phyloP scores from a whole-genome alignment of 2,329 filamentous ascomycete species.

The Colletotrichum musae region DNA sequence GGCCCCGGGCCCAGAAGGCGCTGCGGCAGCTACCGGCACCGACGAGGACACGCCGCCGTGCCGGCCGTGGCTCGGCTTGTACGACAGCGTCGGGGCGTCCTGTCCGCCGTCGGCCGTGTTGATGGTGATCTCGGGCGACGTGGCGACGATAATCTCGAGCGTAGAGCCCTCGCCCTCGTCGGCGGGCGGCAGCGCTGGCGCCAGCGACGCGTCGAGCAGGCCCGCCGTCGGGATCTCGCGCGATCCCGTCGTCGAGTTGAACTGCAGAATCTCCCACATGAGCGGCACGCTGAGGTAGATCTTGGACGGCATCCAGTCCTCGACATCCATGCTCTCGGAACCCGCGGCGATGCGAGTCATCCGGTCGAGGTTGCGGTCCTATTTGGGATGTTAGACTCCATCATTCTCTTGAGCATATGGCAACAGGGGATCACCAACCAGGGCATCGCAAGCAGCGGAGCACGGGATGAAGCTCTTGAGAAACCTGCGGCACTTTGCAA shows the following conservation, averaged over 20 bases:
- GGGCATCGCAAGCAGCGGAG: slow-evolving; percentile 60
- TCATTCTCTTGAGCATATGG: not conserved
- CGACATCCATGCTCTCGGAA: slow-evolving; percentile 61
- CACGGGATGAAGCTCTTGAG: slow-evolving; percentile 63
- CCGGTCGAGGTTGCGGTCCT: slow-evolving; percentile 64
- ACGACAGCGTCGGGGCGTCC: slow-evolving; percentile 60
- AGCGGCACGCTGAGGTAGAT: slow-evolving; percentile 67
- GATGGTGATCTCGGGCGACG: slow-evolving; percentile 65
- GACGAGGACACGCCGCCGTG: no score
- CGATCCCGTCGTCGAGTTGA: slow-evolving; percentile 58
- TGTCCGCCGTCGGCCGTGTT: slow-evolving; percentile 67
- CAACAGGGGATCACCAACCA: slow-evolving; percentile 53
- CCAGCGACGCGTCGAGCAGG: slow-evolving; percentile 59
- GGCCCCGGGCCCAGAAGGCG: not conserved
- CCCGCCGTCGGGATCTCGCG: slow-evolving; percentile 54
- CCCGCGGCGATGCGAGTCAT: slow-evolving; percentile 65
- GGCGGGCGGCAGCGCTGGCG: slow-evolving; percentile 48
- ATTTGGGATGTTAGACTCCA: not conserved
- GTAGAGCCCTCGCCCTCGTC: slow-evolving; percentile 54
- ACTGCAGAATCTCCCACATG: slow-evolving; percentile 68
- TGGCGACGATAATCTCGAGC: slow-evolving; percentile 65
- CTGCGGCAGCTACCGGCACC: not conserved
- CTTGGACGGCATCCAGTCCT: slow-evolving; percentile 67
- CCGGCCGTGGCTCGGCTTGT: slow-evolving; percentile 44
- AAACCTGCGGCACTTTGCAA: slow-evolving; percentile 65